These are phyloP conservation scores for Hyaloscypha bicolor DNA, from an alignment of 495 filamentous ascomycete species.

Conservation along the genomic window DNA sequence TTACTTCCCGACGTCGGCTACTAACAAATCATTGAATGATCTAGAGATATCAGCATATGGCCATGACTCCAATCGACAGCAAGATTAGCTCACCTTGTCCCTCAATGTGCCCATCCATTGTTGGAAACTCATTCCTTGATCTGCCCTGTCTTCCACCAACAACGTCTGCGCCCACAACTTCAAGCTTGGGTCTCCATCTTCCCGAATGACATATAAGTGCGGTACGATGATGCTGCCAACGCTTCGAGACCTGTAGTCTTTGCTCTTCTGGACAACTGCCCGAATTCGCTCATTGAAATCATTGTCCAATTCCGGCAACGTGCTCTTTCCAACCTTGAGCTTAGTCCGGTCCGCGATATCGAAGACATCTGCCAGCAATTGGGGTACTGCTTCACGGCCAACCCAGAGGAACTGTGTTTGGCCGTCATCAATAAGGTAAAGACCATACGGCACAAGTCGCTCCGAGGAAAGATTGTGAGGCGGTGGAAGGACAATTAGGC, in stretches of 20 bases:
- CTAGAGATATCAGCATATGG: conserved; percentile 38
- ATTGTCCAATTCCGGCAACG: conserved; percentile 82
- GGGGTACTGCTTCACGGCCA: conserved; percentile 87
- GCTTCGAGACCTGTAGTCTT: conserved; percentile 79
- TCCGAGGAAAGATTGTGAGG: conserved; percentile 86
- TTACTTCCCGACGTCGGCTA: conserved; percentile 9
- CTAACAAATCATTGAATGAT: conserved; percentile 44
- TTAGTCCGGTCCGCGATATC: conserved; percentile 76
- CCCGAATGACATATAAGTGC: conserved; percentile 88
- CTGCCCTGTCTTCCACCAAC: conserved; percentile 92
- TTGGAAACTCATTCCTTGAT: conserved; percentile 86
- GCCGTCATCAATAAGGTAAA: conserved; percentile 96
- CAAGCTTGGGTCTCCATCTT: conserved; percentile 93
- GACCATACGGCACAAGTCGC: conserved; percentile 85
- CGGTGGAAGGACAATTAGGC: conserved; percentile 85
- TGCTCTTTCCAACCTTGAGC: conserved; percentile 88
- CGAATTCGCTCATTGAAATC: conserved; percentile 96
- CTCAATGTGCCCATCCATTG: conserved; percentile 92
- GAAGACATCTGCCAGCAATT: conserved; percentile 88
- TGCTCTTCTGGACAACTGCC: conserved; percentile 87
- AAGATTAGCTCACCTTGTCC: conserved; percentile 81
- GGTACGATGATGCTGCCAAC: conserved; percentile 91
- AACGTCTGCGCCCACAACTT: conserved; percentile 96
- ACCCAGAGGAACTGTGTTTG: conserved; percentile 99
- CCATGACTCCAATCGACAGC: conserved; percentile 12